Conservation (phyloP, 2,329 filamentous ascomycete species). For the Arthrobotrys entomopaga region DNA sequence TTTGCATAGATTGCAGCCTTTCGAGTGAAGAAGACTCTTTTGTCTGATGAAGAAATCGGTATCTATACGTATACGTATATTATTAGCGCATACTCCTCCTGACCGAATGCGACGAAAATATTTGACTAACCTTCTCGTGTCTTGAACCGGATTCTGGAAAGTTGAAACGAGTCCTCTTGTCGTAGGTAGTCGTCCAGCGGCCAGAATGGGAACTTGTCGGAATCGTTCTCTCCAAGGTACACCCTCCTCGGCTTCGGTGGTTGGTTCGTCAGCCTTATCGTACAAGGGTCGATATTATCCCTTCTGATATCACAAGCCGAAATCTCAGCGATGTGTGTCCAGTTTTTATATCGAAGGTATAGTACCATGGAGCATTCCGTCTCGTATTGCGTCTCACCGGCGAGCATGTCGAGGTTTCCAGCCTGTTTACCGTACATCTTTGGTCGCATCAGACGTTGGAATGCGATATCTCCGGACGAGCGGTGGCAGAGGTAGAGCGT, state of each 20-base stretch:
- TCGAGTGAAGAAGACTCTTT: conserved; percentile 34
- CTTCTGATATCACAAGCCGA: conserved; percentile 28
- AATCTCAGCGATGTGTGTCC: conserved; percentile 40
- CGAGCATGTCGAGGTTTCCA: conserved; percentile 37
- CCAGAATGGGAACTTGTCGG: conserved; percentile 50
- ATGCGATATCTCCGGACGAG: conserved; percentile 49
- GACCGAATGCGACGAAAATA: not conserved
- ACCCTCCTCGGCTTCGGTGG: conserved; percentile 39
- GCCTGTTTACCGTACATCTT: conserved; percentile 29
- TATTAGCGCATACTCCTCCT: conserved; percentile 8
- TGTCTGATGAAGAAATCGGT: conserved; percentile 44
- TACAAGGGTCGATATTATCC: conserved; percentile 50
- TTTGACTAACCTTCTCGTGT: conserved; percentile 43
- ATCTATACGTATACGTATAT: conserved; percentile 18
- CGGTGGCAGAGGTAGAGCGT: conserved; percentile 52
- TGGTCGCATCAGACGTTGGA: conserved; percentile 49
- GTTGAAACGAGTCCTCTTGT: conserved; percentile 47
- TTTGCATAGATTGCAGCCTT: conserved; percentile 43
- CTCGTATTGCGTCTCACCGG: conserved; percentile 24
- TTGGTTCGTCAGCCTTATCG: conserved; percentile 43
- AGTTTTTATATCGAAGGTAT: conserved; percentile 43
- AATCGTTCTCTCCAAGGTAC: conserved; percentile 43
- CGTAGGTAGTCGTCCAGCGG: conserved; percentile 43
- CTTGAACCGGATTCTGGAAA: conserved; percentile 48
- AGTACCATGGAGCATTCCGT: conserved; percentile 44